phyloP scores from a whole-genome alignment of 352 stramenopile species.

The Albugo candida region DNA sequence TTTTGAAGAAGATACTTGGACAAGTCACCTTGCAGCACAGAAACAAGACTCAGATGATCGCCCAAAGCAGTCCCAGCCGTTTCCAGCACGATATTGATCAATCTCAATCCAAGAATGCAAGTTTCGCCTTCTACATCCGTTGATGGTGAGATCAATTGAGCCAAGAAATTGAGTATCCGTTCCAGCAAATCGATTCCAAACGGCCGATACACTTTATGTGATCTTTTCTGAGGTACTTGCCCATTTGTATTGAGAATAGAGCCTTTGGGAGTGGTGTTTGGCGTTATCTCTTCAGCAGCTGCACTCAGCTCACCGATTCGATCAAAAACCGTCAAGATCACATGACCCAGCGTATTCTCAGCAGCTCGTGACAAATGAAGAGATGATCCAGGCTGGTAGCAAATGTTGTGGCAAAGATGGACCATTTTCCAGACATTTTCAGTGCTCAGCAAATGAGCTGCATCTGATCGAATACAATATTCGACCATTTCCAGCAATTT shows the following conservation, averaged over 20 bases:
- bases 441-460: constrained; percentile 75
- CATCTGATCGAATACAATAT: constrained; percentile 86
- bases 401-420: constrained; percentile 92
- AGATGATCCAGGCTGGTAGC: constrained; percentile 69
- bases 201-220: constrained; percentile 11
- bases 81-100: constrained; percentile 97
- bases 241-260: neutral
- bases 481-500: constrained; percentile 94
- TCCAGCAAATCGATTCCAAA: constrained; percentile 84
- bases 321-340: constrained; percentile 94
- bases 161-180: constrained; percentile 87
- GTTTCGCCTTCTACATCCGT: constrained; percentile 73
- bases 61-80: constrained; percentile 75
- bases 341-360: constrained; percentile 91
- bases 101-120: constrained; percentile 78
- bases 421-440: constrained; percentile 91
- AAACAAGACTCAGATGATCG: constrained; percentile 56
- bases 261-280: neutral
- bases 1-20: constrained; percentile 95
- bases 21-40: constrained; percentile 85
- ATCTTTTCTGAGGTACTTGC: neutral
- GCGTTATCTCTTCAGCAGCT: neutral
- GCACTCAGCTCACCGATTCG: constrained; percentile 58
- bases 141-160: constrained; percentile 82
- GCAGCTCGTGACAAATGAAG: constrained; percentile 86